Conservation (phyloP, 2,329 filamentous ascomycete species). For the Eurotiales sp. region DNA sequence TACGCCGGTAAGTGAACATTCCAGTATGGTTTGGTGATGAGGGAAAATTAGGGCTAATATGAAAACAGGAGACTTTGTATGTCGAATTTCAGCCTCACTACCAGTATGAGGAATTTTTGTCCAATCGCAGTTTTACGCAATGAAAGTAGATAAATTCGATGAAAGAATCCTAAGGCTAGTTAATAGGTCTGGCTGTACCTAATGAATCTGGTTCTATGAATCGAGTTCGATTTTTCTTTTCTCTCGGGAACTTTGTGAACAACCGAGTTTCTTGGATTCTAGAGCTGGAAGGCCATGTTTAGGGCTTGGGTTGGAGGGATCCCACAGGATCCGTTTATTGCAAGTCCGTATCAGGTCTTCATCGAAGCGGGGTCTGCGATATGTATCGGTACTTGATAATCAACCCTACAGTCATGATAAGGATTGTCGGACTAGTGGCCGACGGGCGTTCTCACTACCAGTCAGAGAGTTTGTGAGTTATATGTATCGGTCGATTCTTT, state of each 20-base stretch:
- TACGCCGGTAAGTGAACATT: background rate
- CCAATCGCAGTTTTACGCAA: constrained; percentile 12
- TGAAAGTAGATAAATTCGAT: background rate
- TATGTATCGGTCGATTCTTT: background rate
- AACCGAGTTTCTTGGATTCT: background rate
- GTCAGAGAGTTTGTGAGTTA: too few species aligned
- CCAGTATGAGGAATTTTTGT: constrained; percentile 9
- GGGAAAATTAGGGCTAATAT: background rate
- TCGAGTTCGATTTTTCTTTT: background rate
- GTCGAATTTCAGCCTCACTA: constrained; percentile 11
- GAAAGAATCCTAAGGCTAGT: too few species aligned
- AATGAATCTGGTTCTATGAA: background rate
- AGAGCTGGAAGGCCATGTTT: too few species aligned
- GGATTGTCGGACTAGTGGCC: background rate
- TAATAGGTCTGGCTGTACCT: too few species aligned
- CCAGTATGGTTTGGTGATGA: background rate
- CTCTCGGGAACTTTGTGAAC: background rate
- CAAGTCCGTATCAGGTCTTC: background rate
- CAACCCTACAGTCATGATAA: background rate
- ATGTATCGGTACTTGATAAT: background rate
- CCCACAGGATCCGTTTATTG: too few species aligned
- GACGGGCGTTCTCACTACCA: background rate
- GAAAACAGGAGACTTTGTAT: background rate
- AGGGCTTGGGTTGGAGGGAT: too few species aligned
- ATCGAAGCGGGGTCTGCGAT: background rate